Evolutionary conservation across 1,139 yeast species (phyloP), one percentile per base, ranked within the genome.

Genomic region (Candida sanyaensis): DNA sequence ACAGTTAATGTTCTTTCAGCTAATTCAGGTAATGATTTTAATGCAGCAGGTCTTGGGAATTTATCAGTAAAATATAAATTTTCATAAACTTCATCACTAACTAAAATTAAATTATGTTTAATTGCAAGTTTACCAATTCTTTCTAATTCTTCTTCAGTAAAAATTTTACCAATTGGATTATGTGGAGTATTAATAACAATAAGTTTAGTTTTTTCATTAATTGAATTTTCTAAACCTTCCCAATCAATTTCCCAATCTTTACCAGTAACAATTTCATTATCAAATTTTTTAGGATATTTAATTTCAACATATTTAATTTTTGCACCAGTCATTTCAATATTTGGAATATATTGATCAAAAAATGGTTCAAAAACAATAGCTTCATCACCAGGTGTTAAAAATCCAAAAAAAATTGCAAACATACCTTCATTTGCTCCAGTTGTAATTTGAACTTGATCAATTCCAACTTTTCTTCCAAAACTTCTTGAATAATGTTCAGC

Each of bases 401-500:
- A 86, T 0, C 95, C 99, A 51, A 91, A 87, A 63, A 92, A 84
- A 4, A 88, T 83, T 1, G 96, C 70, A 50, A 89, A 78, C 76
- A 93, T 88, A 37, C 97, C 99, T 69, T 93, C 98, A 60, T 93
- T 93, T 41, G 99, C 99, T 48, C 99, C 99, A 1, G 98, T 92
- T 37, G 97, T 89, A 44, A 92, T 84, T 49, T 86, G 82, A 41
- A 93, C 76, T 59, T 90, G 86, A 37, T 81, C 77, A n/a, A 77
- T 69, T 26, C 79, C 78, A 13, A 90, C 72, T n/a, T 73, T 66
- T 43, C 89, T 77, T 5, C 80, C 82, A 55, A 84, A 86, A 42
- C 79, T 77, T 39, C 86, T 81, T 13, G 88, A 73, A 68, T 93
- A 93, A 30, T 88, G 80, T 28, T 80, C 75, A 21, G 92, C 80